These are phyloP conservation scores for Talaromyces liani DNA, from an alignment of 495 filamentous ascomycete genomes.

Conservation along the genomic window DNA sequence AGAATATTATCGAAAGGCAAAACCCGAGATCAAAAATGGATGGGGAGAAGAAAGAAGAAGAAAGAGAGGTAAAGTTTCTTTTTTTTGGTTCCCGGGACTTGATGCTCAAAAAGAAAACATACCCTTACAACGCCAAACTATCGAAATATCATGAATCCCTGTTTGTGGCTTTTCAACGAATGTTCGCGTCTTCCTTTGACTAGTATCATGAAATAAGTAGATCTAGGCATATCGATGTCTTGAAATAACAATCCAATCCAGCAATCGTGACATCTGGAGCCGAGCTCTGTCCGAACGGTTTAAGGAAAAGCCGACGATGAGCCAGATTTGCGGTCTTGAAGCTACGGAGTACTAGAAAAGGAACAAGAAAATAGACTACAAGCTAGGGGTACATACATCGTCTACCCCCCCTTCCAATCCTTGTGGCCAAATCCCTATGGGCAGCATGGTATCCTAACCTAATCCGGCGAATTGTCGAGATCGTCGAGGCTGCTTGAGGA, in stretches of 20 bases:
- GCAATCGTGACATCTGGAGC: not conserved
- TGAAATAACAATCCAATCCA: not conserved
- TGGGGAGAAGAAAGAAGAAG: not conserved
- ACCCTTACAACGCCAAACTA: not conserved
- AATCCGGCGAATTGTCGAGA: not conserved
- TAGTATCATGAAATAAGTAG: not conserved
- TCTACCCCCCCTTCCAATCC: not conserved
- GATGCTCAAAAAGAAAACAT: not conserved
- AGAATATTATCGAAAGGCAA: not conserved
- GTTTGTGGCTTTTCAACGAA: not conserved
- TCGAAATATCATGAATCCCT: not conserved
- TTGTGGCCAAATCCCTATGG: no score
- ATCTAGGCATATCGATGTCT: not conserved
- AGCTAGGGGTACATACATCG: not conserved
- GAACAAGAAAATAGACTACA: not conserved
- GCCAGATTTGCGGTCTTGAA: not conserved
- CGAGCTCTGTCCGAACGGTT: not conserved
- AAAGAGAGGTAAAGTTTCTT: not conserved
- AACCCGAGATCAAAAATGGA: not conserved
- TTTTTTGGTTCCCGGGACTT: not conserved
- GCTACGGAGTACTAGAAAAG: not conserved
- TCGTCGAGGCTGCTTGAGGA: not conserved
- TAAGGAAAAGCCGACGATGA: not conserved
- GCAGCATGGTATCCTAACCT: not conserved
- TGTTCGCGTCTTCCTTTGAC: not conserved